A percentile compares a stretch with the other conserved stretches of the same genome.
Conservation (phyloP, 129 eudicot genomes). For the Daucus carota region DNA sequence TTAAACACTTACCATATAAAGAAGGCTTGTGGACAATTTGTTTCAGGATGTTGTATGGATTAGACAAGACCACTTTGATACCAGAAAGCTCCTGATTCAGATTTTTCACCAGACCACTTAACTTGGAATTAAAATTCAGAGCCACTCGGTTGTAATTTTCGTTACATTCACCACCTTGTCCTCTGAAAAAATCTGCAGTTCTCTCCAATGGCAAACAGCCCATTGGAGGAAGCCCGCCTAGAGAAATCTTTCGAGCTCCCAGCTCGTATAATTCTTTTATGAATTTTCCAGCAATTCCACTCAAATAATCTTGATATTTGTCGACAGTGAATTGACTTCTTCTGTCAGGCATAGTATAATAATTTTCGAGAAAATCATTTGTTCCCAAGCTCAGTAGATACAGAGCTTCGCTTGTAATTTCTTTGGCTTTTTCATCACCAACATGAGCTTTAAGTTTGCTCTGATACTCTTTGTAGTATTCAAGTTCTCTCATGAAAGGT, state of each 20-base stretch:
- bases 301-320: constrained; percentile 48
- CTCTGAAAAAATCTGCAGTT: constrained; percentile 30
- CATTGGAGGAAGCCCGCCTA: constrained; percentile 83
- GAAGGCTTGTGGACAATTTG: constrained; percentile 55
- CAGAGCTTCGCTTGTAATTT: constrained; percentile 31
- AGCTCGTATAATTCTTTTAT: constrained; percentile 37
- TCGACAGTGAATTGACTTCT: constrained; percentile 41
- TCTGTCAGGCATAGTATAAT: constrained; percentile 40
- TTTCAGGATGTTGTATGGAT: constrained; percentile 44
- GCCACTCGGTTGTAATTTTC: constrained; percentile 56
- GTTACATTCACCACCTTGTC: constrained; percentile 41
- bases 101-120: constrained; percentile 29
- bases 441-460: constrained; percentile 37
- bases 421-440: constrained; percentile 39
- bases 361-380: constrained; percentile 77
- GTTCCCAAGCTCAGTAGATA: constrained; percentile 73
- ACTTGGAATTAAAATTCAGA: constrained; percentile 43
- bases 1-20: constrained; percentile 32
- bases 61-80: constrained; percentile 45
- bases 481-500: constrained; percentile 68
- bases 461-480: constrained; percentile 71
- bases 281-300: constrained; percentile 35
- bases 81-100: constrained; percentile 47
- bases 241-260: constrained; percentile 59
- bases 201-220: constrained; percentile 81